Evolutionary conservation across 805 yeast species (phyloP), one percentile per base, ranked within the genome.

Genomic region (Brettanomyces anomalus): DNA sequence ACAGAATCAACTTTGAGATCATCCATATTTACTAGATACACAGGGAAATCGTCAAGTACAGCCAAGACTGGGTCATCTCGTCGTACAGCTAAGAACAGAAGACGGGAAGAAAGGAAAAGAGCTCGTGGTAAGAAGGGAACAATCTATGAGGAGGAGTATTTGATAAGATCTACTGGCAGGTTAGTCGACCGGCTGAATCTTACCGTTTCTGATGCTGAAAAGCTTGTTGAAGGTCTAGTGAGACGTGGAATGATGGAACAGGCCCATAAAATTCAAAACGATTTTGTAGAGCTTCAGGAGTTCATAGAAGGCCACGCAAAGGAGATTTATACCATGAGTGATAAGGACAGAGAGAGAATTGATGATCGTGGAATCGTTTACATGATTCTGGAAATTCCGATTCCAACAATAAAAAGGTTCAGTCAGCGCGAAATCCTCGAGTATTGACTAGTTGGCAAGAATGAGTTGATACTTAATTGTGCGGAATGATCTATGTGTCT

Each of bases 61-160:
- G 97, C 97, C 4, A 84, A 85, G 57, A 93, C 98, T 0, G 97
- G 97, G 24, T 97, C 93, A 3, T 81, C 96, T 0, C 76, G 99
- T 62, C 76, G 83, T 56, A 89, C 98, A 0, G 76, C 94, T 5
- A 93, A 93, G 66, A 93, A 93, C 62, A 77, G 81, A 50, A 85
- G 96, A 60, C 77, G 98, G 51, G 97, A 90, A 63, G 98, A 90
- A 58, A 77, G 98, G 55, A 93, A 93, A 67, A 76, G 79, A 46
- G 99, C 98, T 2, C 78, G 95, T 54, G 99, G 99, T 46, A 87
- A 94, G 69, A 93, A 93, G 67, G 97, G 97, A 38, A 90, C 97
- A 5, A 84, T 93, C 17, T 93, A 93, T 56, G 99, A 93, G 62
- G 98, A 93, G 60, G 97, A 93, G 60, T 93, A 93, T 61, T 74